These are phyloP conservation scores for Sarocladium kiliense DNA, from an alignment of 2,329 filamentous ascomycete species.

Conservation along the genomic window DNA sequence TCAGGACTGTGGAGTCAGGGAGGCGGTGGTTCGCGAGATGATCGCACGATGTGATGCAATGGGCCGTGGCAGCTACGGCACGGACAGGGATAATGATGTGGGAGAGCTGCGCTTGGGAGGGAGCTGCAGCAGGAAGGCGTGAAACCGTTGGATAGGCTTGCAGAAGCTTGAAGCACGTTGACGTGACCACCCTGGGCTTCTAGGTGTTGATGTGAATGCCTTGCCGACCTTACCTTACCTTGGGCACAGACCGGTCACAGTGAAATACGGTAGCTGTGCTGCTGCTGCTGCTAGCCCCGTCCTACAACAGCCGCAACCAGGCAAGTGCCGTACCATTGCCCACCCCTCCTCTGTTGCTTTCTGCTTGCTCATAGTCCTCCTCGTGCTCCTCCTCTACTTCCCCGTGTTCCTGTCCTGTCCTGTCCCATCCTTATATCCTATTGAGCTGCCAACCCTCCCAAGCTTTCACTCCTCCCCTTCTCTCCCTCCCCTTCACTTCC, in stretches of 20 bases:
- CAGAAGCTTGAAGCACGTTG: neutral
- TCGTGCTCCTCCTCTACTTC: neutral
- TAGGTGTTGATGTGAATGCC: neutral
- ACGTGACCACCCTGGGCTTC: neutral
- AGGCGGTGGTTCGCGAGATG: neutral
- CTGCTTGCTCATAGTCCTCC: neutral
- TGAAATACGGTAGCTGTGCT: too few species aligned
- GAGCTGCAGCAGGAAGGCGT: neutral
- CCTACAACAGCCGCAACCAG: too few species aligned
- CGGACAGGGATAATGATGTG: neutral
- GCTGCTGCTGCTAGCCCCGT: too few species aligned
- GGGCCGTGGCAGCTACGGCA: neutral
- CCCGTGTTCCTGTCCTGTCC: neutral
- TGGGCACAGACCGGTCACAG: too few species aligned
- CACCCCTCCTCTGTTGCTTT: neutral
- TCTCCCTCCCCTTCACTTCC: neutral
- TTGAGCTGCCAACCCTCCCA: neutral
- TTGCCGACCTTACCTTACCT: too few species aligned
- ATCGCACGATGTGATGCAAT: neutral
- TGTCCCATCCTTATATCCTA: neutral
- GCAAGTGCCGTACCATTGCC: constrained; percentile 2
- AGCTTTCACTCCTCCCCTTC: neutral
- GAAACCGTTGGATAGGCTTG: neutral
- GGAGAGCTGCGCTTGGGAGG: neutral
- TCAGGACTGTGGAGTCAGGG: neutral